These are phyloP conservation scores for Rhizopogon vesiculosus DNA, from an alignment of 768 basidiomycete species.

Conservation along the genomic window DNA sequence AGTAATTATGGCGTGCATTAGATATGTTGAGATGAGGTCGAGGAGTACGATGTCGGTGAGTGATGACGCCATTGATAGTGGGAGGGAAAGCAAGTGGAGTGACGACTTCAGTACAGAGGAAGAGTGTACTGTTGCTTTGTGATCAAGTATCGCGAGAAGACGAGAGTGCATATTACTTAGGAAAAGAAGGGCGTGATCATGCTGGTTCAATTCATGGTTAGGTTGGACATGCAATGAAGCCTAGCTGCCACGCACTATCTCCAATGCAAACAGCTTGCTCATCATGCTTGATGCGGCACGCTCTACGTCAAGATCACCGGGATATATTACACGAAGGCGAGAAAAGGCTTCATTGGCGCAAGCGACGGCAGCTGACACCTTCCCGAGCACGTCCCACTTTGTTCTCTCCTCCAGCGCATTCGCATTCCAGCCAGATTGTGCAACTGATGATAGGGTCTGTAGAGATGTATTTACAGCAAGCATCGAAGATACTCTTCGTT, in stretches of 20 bases:
- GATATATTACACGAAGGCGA: conserved; percentile 39
- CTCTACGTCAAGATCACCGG: too few relatives aligned
- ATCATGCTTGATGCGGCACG: too few relatives aligned
- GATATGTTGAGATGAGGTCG: conserved; percentile 56
- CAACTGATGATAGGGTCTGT: conserved; percentile 46
- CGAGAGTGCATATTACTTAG: too few relatives aligned
- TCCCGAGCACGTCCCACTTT: conserved; percentile 26
- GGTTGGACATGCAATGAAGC: too few relatives aligned
- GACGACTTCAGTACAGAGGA: neutral
- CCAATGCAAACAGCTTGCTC: too few relatives aligned
- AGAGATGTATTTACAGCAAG: conserved; percentile 57
- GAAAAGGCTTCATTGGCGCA: conserved; percentile 41
- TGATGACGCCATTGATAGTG: conserved; percentile 30
- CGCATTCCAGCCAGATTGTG: conserved; percentile 61
- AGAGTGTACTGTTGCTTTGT: neutral
- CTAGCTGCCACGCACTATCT: too few relatives aligned
- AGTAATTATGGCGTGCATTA: conserved; percentile 48
- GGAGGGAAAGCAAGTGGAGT: conserved; percentile 36
- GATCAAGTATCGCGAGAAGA: too few relatives aligned
- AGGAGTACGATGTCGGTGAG: conserved; percentile 31
- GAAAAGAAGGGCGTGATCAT: too few relatives aligned
- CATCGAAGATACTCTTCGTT: conserved; percentile 48
- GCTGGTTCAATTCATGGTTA: too few relatives aligned
- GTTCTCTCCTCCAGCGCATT: conserved; percentile 17
- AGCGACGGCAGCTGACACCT: conserved; percentile 25